Percentiles rank a stretch among this genome's conserved stretches.
These are phyloP conservation scores for Leonotis leonurus DNA, from an alignment of 257 asterid species.

Conservation along the genomic window DNA sequence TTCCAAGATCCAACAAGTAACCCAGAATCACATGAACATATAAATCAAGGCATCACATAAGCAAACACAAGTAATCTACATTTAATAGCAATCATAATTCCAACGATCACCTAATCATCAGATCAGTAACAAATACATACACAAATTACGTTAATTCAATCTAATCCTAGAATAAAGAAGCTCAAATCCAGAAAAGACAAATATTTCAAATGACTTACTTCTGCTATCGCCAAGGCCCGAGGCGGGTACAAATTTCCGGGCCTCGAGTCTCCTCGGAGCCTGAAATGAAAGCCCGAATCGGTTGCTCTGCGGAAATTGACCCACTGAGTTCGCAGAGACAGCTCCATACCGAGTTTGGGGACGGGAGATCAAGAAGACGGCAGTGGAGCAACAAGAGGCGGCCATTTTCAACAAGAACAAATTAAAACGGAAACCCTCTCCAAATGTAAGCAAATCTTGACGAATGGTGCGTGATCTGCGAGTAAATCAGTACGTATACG, in stretches of 20 bases:
- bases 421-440: background rate
- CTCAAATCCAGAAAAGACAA: background rate
- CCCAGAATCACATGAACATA: background rate
- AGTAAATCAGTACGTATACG: background rate
- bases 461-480: constrained; percentile 14
- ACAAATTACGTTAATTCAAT: background rate
- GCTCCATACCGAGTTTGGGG: constrained; percentile 12
- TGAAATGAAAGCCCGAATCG: constrained; percentile 28
- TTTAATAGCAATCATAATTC: background rate
- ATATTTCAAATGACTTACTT: constrained; percentile 23
- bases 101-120: constrained; percentile 4
- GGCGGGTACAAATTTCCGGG: constrained; percentile 31
- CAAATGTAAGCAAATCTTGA: background rate
- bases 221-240: constrained; percentile 38
- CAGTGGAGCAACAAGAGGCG: constrained; percentile 20
- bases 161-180: background rate
- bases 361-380: constrained; percentile 24
- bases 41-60: constrained; percentile 7
- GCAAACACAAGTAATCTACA: background rate
- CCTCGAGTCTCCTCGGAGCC: constrained; percentile 22
- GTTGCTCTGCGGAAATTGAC: constrained; percentile 23
- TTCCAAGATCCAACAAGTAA: background rate
- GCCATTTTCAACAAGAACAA: constrained; percentile 31
- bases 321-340: constrained; percentile 18
- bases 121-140: constrained; percentile 11